phyloP scores from a whole-genome alignment of 805 yeast species.

The Yarrowia sp. region DNA sequence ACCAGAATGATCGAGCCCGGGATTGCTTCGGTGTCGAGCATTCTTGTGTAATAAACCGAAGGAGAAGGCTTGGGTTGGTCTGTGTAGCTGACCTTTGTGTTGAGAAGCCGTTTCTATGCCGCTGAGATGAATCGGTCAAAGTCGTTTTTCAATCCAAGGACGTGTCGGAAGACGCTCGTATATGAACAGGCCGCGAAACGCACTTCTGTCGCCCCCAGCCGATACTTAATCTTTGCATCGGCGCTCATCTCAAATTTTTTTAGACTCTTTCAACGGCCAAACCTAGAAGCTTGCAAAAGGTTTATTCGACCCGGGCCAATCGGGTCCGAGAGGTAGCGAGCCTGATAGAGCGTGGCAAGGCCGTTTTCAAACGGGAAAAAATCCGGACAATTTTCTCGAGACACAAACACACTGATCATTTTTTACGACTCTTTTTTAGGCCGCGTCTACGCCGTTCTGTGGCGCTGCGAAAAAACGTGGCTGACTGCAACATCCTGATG shows the following conservation, averaged over 20 bases:
- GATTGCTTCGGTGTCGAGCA: slow-evolving; percentile 27
- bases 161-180: background rate
- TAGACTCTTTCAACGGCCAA: slow-evolving; percentile 3
- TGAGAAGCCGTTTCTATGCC: background rate
- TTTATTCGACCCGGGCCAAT: background rate
- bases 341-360: no score
- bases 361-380: no score
- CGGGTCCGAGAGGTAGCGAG: background rate
- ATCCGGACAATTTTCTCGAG: no score
- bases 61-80: no score
- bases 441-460: no score
- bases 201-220: background rate
- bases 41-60: background rate
- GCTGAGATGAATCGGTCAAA: no score
- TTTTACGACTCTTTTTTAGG: no score
- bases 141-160: background rate
- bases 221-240: slow-evolving; percentile 23
- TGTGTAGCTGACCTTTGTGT: no score
- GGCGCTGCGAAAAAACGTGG: background rate
- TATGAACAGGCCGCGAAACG: background rate
- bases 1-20: slow-evolving; percentile 34
- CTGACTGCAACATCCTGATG: background rate
- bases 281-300: background rate
- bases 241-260: slow-evolving; percentile 23
- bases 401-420: no score